These are phyloP conservation scores for Phytophthora meadii DNA, from an alignment of 352 stramenopile genomes.

Conservation along the genomic window DNA sequence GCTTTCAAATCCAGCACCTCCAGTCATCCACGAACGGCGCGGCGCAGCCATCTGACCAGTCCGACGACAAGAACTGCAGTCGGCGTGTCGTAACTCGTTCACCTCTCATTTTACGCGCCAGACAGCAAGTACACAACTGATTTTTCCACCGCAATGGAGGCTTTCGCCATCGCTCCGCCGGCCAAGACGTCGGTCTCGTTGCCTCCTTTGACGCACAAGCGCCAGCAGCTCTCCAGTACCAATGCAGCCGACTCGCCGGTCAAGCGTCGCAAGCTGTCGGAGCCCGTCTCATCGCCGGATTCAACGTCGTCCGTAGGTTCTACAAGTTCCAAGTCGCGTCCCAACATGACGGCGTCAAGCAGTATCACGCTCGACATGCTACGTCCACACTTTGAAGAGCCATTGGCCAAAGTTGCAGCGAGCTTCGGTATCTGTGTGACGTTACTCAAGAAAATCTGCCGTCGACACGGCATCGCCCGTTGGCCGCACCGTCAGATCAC, in stretches of 20 bases:
- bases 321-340: conserved; percentile 37
- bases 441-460: conserved; percentile 88
- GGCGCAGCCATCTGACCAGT: conserved; percentile 30
- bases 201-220: conserved; percentile 30
- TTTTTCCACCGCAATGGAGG: conserved; percentile 23
- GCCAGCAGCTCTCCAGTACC: conserved; percentile 6
- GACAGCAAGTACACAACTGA: conserved; percentile 20
- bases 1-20: conserved; percentile 41
- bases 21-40: conserved; percentile 33
- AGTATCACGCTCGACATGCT: conserved; percentile 87
- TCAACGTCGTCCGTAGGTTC: conserved; percentile 20
- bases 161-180: conserved; percentile 15
- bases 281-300: conserved; percentile 23
- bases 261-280: conserved; percentile 39
- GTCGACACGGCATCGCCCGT: conserved; percentile 76
- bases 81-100: conserved; percentile 16
- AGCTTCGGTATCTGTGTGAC: conserved; percentile 86
- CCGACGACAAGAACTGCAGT: conserved; percentile 17
- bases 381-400: conserved; percentile 86
- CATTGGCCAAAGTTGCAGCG: conserved; percentile 77
- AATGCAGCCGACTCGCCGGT: conserved; percentile 3
- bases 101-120: conserved; percentile 35
- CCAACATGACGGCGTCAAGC: conserved; percentile 78
- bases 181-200: conserved; percentile 8
- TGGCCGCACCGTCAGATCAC: conserved; percentile 90